These are phyloP conservation scores for Oryza nivara DNA, from an alignment of 176 grass and related monocot species.

Conservation along the genomic window DNA sequence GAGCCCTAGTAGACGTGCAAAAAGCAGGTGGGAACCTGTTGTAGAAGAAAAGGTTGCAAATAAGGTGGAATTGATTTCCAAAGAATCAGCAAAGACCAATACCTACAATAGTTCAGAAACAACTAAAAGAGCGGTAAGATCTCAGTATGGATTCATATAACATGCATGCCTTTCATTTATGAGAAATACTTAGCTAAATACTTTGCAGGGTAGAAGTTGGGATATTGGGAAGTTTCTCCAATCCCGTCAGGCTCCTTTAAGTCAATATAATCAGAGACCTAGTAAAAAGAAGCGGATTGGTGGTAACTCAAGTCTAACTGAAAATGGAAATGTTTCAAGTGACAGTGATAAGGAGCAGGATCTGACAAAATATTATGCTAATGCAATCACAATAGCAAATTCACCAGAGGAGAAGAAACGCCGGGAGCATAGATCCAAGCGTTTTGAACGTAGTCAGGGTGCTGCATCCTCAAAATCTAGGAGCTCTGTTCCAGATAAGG, in stretches of 20 bases:
- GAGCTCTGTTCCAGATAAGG: constrained; percentile 45
- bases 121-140: constrained; percentile 57
- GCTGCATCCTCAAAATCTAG: constrained; percentile 40
- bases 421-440: constrained; percentile 75
- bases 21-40: constrained; percentile 92
- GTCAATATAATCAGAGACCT: constrained; percentile 47
- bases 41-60: constrained; percentile 56
- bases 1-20: constrained; percentile 53
- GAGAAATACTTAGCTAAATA: constrained; percentile 26
- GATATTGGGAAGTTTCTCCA: constrained; percentile 48
- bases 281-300: constrained; percentile 53
- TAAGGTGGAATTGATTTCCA: constrained; percentile 45
- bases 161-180: constrained; percentile 3
- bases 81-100: constrained; percentile 40
- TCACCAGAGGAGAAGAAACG: constrained; percentile 85
- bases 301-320: constrained; percentile 39
- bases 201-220: constrained; percentile 59
- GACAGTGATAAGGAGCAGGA: constrained; percentile 74
- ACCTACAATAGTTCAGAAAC: constrained; percentile 50
- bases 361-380: constrained; percentile 71
- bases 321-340: constrained; percentile 62
- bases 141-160: neutral
- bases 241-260: constrained; percentile 50
- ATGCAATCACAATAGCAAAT: constrained; percentile 62
- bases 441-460: constrained; percentile 70